Conservation (phyloP, 169 alveolate genomes). For the Cryptosporidium sp. region DNA sequence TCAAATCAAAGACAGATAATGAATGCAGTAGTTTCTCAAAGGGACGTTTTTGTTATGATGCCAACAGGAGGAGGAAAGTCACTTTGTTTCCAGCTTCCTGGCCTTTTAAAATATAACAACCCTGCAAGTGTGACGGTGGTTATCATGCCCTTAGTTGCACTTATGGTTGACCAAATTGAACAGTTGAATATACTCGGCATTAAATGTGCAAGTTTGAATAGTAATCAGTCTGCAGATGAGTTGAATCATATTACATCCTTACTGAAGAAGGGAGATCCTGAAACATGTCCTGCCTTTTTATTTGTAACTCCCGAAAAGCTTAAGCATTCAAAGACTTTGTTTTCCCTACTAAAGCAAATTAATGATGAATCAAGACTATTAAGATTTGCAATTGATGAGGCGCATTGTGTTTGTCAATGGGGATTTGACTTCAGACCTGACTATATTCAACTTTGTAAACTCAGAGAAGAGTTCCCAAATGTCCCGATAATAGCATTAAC, state of each 20-base stretch:
- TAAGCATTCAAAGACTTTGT: slow-evolving; percentile 85
- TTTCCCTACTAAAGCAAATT: slow-evolving; percentile 82
- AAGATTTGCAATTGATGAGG: slow-evolving; percentile 98
- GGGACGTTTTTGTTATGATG: slow-evolving; percentile 94
- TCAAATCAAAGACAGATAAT: slow-evolving; percentile 93
- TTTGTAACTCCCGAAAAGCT: slow-evolving; percentile 96
- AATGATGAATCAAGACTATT: slow-evolving; percentile 85
- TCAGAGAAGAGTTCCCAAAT: slow-evolving; percentile 89
- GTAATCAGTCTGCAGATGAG: slow-evolving; percentile 77
- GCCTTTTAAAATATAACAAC: slow-evolving; percentile 82
- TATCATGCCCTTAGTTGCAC: slow-evolving; percentile 92
- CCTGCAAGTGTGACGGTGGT: slow-evolving; percentile 90
- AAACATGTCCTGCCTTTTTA: slow-evolving; percentile 79
- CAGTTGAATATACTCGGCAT: slow-evolving; percentile 83
- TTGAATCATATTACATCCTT: neutral
- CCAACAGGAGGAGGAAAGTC: slow-evolving; percentile 99
- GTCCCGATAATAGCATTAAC: slow-evolving; percentile 97
- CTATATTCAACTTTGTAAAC: slow-evolving; percentile 87
- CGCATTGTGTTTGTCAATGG: slow-evolving; percentile 99
- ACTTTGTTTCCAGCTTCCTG: slow-evolving; percentile 94
- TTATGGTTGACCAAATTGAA: slow-evolving; percentile 93
- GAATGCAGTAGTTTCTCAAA: slow-evolving; percentile 90
- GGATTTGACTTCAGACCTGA: slow-evolving; percentile 99
- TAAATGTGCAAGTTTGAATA: slow-evolving; percentile 78
- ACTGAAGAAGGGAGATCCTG: slow-evolving; percentile 21